Conservation (phyloP, 1,139 yeast genomes). For the Tardiomyces blankii region DNA sequence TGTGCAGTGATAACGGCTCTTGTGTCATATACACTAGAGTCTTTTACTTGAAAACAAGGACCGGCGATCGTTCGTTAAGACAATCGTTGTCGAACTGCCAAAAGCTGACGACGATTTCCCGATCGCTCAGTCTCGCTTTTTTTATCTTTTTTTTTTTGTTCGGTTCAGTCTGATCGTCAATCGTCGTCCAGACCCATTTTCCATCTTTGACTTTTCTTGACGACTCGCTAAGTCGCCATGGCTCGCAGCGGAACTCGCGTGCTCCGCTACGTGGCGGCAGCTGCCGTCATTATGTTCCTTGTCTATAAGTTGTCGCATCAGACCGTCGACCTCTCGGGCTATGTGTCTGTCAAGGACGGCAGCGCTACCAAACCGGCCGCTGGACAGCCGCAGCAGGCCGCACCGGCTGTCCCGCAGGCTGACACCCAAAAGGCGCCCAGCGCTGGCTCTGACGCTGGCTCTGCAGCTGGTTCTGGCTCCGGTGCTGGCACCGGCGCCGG, state of each 20-base stretch:
- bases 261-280: constrained; percentile 27
- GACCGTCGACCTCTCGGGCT: constrained; percentile 17
- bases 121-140: no score
- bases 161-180: no score
- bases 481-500: no score
- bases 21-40: no score
- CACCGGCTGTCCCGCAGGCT: not conserved
- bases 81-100: no score
- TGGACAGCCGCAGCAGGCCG: not conserved
- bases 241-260: constrained; percentile 26
- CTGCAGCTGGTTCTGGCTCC: constrained; percentile 2
- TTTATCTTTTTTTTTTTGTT: no score
- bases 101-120: no score
- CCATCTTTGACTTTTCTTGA: no score
- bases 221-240: constrained; percentile 13
- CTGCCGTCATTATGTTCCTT: constrained; percentile 26
- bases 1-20: no score
- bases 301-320: constrained; percentile 27
- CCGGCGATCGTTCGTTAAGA: no score
- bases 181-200: no score
- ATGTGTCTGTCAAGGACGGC: constrained; percentile 8
- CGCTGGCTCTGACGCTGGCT: constrained; percentile 1
- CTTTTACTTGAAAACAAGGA: no score
- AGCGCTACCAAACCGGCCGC: not conserved
- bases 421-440: constrained; percentile 6